Base-by-base conservation (phyloP, 2,329 filamentous ascomycete genomes). In the Penicillium sp. region DNA sequence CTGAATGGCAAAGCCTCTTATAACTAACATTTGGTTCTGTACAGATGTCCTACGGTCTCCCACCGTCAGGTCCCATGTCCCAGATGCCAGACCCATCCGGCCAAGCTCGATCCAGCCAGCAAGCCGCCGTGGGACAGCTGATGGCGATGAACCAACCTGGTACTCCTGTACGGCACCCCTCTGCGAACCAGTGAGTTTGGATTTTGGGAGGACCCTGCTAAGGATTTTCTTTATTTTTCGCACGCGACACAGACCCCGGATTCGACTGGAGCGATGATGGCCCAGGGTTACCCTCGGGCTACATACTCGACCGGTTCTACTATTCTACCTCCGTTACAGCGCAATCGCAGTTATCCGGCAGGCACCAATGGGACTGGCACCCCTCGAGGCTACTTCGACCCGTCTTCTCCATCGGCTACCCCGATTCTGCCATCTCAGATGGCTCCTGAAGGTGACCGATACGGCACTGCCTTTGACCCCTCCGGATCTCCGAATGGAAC, bases 361-460 rank as follows among this genome's bases (percentile, higher is more conserved):
- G 65, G 63, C 37, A 61, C 63, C 26, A 73, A 72, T 55, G 70
- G 70, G 14, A 56, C 60, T 49, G 70, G 70, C 19, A 55, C 58
- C 50, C 49, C 70, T 31, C 62, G 71, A 55, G 65, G 63, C 21
- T 73, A 73, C 49, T 74, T 66, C 53, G 71, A 74, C n/a, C 70
- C 68, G 52, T 57, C 66, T 11, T 68, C 70, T 33, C 70, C 72
- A 31, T 61, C 63, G 48, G 64, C 63, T 22, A 73, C 71, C 24
- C 69, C 72, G 13, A 70, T 75, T 43, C 64, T 75, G 46, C 71
- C 71, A 31, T 74, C 72, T 37, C 72, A 74, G 53, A 68, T 73
- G 56, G 64, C 56, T 19, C 68, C 64, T 29, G 71, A 73, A 54
- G 63, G 64, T 46, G 70, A 73, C 61, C 70, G 71, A 57, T 73